A percentile compares a stretch with the other conserved stretches of the same genome.
phyloP scores from a whole-genome alignment of 2,329 filamentous ascomycete genomes.

The Neofusicoccum sp. region DNA sequence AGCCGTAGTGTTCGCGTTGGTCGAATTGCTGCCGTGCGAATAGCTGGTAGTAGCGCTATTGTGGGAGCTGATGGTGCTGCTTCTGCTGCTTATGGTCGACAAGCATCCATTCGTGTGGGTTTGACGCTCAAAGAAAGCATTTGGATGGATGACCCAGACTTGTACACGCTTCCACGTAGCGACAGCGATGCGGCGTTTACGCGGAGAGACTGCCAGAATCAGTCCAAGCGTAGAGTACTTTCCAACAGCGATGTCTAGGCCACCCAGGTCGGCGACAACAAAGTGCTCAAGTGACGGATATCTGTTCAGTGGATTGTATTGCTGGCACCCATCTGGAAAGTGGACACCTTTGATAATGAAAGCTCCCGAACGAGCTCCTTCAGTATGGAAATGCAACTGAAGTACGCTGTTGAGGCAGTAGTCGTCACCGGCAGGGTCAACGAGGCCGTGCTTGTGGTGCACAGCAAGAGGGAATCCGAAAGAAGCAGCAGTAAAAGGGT shows the following conservation, averaged over 20 bases:
- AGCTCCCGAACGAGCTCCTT: constrained; percentile 18
- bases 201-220: constrained; percentile 23
- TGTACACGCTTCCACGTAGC: constrained; percentile 25
- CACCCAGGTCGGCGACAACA: constrained; percentile 24
- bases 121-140: constrained; percentile 24
- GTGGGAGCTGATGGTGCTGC: neutral
- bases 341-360: constrained; percentile 26
- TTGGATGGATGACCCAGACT: constrained; percentile 24
- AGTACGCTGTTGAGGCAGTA: constrained; percentile 16
- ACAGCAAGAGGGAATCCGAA: constrained; percentile 4
- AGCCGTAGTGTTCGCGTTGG: neutral
- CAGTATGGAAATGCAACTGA: constrained; percentile 17
- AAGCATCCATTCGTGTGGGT: constrained; percentile 3
- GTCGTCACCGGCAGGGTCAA: neutral
- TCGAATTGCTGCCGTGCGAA: neutral
- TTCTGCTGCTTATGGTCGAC: neutral
- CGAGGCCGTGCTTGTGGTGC: constrained; percentile 2
- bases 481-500: neutral
- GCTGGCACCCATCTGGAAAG: constrained; percentile 18
- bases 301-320: constrained; percentile 13
- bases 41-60: neutral
- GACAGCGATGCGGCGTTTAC: constrained; percentile 25
- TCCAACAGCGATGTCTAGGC: constrained; percentile 19
- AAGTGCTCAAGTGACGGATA: constrained; percentile 19
- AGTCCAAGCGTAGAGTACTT: constrained; percentile 24